Evolutionary conservation across 371 early-diverging fungal genomes (phyloP), one percentile per base, ranked within the genome.

Genomic region (Capillidium heterosporum): DNA sequence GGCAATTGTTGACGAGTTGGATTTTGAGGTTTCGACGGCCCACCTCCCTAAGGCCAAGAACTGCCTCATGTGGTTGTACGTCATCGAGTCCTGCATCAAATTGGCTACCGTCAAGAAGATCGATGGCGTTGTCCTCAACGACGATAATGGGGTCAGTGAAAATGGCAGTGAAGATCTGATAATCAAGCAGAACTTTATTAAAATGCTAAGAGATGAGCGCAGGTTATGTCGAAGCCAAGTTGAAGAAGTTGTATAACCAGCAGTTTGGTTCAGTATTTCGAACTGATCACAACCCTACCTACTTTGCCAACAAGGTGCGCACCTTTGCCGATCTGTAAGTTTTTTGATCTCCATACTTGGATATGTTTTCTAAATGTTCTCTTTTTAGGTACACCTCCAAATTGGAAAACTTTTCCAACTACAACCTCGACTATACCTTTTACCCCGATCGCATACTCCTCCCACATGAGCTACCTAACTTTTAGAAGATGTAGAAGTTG

Each of bases 201-300:
- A 13, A 13, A 35, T 35, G 35, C 35, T 35, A 7, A 35, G 35
- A 13, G 35, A 35, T 35, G 35, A 35, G 35, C 35, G 35, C 44
- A 59, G 67, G 1, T 54, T 60, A 15, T 64, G 67, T 15, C 63
- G 79, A 31, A n/a, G 59, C 67, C 40, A 62, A 71, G 51, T 60
- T 79, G 17, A 72, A 75, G 32, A 67, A 67, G 19, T 69, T 71
- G 2, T 78, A 77, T 58, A 80, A 80, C 55, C 49, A 63, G 1
- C 71, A 76, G 23, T 82, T 82, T 67, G 82, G 80, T n/a, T 74
- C 74, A 29, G 75, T 80, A 10, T 82, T 82, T 47, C 57, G 80
- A 43, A 76, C 80, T 4, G 73, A 78, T 57, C 72, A 77, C 49
- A 71, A 80, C 56, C 78, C 82, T 0, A 74, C 77, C 15, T 70